Evolutionary conservation across 176 grass and related monocot species (phyloP).

Genomic region (Alloteropsis semialata): DNA sequence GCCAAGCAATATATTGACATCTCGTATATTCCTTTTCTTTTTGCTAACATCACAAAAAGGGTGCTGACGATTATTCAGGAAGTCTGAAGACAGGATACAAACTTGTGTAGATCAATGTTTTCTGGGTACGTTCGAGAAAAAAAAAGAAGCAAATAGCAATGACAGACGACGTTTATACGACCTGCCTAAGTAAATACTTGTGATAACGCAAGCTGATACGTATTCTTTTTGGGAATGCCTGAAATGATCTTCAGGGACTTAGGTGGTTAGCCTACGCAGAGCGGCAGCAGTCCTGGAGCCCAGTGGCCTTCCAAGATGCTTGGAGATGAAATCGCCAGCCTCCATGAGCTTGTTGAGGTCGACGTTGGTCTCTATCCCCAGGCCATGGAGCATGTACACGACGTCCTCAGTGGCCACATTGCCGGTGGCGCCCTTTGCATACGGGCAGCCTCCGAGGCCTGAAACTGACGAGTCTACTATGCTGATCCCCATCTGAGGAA

Average conservation of each 20-base stretch:
- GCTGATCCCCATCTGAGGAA: conserved; percentile 68
- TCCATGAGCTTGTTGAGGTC: conserved; percentile 77
- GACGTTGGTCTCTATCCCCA: conserved; percentile 74
- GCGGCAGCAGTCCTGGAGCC: conserved; percentile 74
- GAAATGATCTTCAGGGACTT: conserved; percentile 15
- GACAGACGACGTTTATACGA: background rate
- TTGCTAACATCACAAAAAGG: background rate
- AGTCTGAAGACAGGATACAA: background rate
- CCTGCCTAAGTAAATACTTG: background rate
- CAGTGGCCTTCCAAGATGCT: conserved; percentile 59
- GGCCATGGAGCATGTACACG: conserved; percentile 88
- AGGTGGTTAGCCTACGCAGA: conserved; percentile 41
- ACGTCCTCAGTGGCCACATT: conserved; percentile 89
- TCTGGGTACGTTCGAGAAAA: background rate
- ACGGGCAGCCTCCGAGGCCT: conserved; percentile 83
- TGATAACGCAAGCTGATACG: background rate
- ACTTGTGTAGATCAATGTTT: background rate
- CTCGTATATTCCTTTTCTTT: background rate
- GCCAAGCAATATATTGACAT: background rate
- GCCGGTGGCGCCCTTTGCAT: conserved; percentile 79
- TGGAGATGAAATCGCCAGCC: conserved; percentile 84
- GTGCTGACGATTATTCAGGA: background rate
- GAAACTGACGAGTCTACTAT: conserved; percentile 77
- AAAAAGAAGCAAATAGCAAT: background rate
- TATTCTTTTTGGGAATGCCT: background rate